Evolutionary conservation across 2,329 filamentous ascomycete genomes (phyloP).

Genomic region (Alternaria sp.): DNA sequence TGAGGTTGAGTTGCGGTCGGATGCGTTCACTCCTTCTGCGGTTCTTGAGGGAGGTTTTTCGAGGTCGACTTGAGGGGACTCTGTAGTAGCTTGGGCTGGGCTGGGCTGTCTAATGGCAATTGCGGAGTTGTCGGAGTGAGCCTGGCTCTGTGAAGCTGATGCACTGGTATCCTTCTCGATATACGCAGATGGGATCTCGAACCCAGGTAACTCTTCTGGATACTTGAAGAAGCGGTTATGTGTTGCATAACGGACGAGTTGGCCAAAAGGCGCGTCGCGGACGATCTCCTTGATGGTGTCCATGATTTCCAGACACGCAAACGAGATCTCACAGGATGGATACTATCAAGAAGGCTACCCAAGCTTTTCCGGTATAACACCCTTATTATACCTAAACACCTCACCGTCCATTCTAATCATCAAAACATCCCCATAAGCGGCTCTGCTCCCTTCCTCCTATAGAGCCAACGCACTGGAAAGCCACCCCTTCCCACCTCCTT

Average conservation of each 20-base stretch:
- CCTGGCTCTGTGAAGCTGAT: too few species aligned
- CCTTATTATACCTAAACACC: fast-evolving
- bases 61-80: too few species aligned
- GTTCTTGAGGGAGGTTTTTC: background rate
- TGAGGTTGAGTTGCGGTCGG: background rate
- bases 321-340: background rate
- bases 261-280: constrained; percentile 65
- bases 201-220: constrained; percentile 65
- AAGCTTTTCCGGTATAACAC: background rate
- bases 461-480: background rate
- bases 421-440: background rate
- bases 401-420: background rate
- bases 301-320: background rate
- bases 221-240: constrained; percentile 62
- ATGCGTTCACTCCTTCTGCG: too few species aligned
- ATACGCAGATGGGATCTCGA: constrained; percentile 58
- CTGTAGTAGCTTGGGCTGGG: too few species aligned
- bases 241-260: constrained; percentile 63
- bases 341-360: too few species aligned
- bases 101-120: too few species aligned
- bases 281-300: constrained; percentile 39
- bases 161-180: too few species aligned
- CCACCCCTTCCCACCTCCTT: background rate
- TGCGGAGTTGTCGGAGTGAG: too few species aligned
- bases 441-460: background rate